phyloP scores from a whole-genome alignment of 2,329 filamentous ascomycete genomes.

The Apiospora hydei region DNA sequence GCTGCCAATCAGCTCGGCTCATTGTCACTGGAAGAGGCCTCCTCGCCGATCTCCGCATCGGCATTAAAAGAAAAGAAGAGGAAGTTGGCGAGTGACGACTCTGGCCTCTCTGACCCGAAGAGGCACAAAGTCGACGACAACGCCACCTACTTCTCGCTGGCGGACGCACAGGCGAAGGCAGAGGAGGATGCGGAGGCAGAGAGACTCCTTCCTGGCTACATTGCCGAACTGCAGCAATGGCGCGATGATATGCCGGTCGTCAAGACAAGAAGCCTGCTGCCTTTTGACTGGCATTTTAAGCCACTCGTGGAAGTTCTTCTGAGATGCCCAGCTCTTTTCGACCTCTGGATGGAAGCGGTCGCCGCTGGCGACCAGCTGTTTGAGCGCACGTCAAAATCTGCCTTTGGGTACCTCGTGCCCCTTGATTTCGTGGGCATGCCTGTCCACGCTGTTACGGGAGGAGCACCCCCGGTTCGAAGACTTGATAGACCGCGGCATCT shows the following conservation, averaged over 20 bases:
- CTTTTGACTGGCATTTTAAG: background rate
- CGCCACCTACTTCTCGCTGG: background rate
- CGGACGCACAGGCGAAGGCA: too few species aligned
- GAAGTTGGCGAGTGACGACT: background rate
- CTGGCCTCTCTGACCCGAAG: background rate
- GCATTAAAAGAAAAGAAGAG: background rate
- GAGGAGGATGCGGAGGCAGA: background rate
- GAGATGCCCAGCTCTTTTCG: background rate
- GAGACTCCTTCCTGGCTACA: background rate
- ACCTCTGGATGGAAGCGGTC: background rate
- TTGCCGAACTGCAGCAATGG: background rate
- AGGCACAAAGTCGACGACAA: background rate
- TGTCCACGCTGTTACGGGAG: background rate
- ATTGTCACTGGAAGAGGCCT: background rate
- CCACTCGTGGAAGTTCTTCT: background rate
- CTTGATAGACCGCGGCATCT: background rate
- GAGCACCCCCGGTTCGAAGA: background rate
- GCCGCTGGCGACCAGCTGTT: background rate
- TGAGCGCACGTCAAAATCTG: too few species aligned
- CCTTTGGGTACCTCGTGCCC: background rate
- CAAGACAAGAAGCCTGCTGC: background rate
- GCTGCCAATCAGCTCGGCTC: background rate
- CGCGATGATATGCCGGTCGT: background rate
- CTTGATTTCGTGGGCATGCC: background rate
- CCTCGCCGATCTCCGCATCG: background rate